Conservation (phyloP, 805 yeast genomes). For the Brettanomyces naardenensis region DNA sequence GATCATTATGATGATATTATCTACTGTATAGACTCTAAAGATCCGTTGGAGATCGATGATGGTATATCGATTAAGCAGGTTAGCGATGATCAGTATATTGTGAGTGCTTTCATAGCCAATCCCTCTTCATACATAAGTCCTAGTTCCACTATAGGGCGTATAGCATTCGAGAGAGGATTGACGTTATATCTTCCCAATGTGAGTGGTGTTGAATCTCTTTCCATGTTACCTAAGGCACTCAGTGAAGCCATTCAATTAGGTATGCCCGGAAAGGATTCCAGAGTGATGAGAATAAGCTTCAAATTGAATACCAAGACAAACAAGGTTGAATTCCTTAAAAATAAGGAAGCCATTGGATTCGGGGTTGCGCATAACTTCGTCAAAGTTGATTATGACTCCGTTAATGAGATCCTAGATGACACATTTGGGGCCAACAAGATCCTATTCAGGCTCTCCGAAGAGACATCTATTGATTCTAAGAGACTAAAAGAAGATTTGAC, state of each 20-base stretch:
- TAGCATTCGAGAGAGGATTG: conserved; percentile 53
- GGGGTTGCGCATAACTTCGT: conserved; percentile 40
- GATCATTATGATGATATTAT: conserved; percentile 38
- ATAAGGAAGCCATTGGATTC: conserved; percentile 28
- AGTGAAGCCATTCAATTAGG: conserved; percentile 33
- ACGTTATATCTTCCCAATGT: conserved; percentile 63
- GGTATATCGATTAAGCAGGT: conserved; percentile 56
- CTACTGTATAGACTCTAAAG: conserved; percentile 75
- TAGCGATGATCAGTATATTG: conserved; percentile 26
- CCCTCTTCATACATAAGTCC: conserved; percentile 62
- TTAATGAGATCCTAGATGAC: conserved; percentile 40
- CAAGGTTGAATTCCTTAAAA: conserved; percentile 10
- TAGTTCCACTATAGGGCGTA: conserved; percentile 30
- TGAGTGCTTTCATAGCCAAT: conserved; percentile 79
- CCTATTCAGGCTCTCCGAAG: conserved; percentile 6
- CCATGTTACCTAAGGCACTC: conserved; percentile 60
- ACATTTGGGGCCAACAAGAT: conserved; percentile 4
- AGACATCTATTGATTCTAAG: conserved; percentile 2
- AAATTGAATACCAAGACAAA: conserved; percentile 19
- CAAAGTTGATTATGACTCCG: conserved; percentile 54
- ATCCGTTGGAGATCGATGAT: conserved; percentile 90
- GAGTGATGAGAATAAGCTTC: conserved; percentile 39
- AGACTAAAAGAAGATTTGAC: conserved; percentile 27
- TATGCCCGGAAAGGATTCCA: conserved; percentile 37
- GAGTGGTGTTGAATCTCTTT: conserved; percentile 35